These are phyloP conservation scores for Rhynchospora breviuscula DNA, from an alignment of 176 grass and related monocot genomes.

Conservation along the genomic window DNA sequence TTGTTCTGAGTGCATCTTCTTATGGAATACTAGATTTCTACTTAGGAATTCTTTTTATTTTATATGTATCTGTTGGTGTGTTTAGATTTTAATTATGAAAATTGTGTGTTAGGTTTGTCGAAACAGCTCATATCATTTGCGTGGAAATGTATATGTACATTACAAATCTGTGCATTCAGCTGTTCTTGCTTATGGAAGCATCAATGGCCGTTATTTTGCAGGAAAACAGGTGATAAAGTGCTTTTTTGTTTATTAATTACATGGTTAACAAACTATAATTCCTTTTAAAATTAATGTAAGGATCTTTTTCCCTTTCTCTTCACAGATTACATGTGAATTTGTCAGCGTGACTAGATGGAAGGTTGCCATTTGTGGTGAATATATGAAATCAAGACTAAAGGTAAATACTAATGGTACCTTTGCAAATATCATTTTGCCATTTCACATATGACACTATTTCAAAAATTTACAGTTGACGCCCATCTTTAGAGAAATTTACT, in stretches of 20 bases:
- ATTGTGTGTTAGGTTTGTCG: slow-evolving; percentile 71
- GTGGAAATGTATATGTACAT: slow-evolving; percentile 90
- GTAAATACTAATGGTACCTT: slow-evolving; percentile 29
- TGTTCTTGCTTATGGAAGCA: slow-evolving; percentile 79
- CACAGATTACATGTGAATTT: slow-evolving; percentile 79
- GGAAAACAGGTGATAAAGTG: slow-evolving; percentile 65
- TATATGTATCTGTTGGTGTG: background rate
- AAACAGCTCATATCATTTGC: slow-evolving; percentile 91
- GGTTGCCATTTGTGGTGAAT: slow-evolving; percentile 92
- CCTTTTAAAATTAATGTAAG: background rate
- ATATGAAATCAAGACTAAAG: slow-evolving; percentile 93
- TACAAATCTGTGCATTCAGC: slow-evolving; percentile 89
- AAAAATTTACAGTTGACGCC: background rate
- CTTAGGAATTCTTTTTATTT: background rate
- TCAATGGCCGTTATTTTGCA: slow-evolving; percentile 88
- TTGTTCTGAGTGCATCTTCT: background rate
- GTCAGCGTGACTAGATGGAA: slow-evolving; percentile 89
- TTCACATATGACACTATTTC: slow-evolving; percentile 3
- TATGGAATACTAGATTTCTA: background rate
- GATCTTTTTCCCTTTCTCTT: slow-evolving; percentile 7
- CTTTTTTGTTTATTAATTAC: background rate
- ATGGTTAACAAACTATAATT: background rate
- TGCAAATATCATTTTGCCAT: background rate
- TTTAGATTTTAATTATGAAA: slow-evolving; percentile 20
- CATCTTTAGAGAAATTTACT: background rate